Conservation (phyloP, 1,139 yeast genomes). For the Suhomyces yuchorum region DNA sequence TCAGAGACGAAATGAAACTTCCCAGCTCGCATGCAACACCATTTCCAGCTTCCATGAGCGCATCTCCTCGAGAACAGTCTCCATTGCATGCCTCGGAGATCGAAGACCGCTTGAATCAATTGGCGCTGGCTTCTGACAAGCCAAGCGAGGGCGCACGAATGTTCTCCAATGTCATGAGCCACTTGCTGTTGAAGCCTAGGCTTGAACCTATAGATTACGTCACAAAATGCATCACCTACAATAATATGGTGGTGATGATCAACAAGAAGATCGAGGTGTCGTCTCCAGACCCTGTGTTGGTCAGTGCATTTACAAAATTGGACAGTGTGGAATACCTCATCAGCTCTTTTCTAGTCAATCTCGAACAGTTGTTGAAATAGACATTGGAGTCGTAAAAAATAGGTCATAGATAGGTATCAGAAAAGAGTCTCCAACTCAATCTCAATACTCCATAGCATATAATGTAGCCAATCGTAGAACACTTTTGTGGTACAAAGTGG, state of each 20-base stretch:
- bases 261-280: constrained; percentile 46
- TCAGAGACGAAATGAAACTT: constrained; percentile 46
- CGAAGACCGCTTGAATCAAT: constrained; percentile 20
- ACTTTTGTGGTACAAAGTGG: no score
- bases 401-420: no score
- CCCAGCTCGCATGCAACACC: constrained; percentile 22
- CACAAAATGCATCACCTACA: constrained; percentile 47
- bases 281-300: constrained; percentile 47
- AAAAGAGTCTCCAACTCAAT: no score
- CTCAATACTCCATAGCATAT: no score
- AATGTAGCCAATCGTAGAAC: no score
- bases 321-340: constrained; percentile 46
- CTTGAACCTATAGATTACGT: constrained; percentile 45
- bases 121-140: constrained; percentile 11
- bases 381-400: no score
- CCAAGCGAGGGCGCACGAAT: constrained; percentile 12
- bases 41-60: constrained; percentile 5
- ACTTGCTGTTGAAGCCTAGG: constrained; percentile 35
- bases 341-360: constrained; percentile 23
- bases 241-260: constrained; percentile 45
- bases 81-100: constrained; percentile 26
- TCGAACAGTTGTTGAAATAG: constrained; percentile 14
- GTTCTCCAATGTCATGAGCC: constrained; percentile 31
- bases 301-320: constrained; percentile 47
- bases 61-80: constrained; percentile 11